Evolutionary conservation across 768 basidiomycete species (phyloP).

Genomic region (Phaffia australis): DNA sequence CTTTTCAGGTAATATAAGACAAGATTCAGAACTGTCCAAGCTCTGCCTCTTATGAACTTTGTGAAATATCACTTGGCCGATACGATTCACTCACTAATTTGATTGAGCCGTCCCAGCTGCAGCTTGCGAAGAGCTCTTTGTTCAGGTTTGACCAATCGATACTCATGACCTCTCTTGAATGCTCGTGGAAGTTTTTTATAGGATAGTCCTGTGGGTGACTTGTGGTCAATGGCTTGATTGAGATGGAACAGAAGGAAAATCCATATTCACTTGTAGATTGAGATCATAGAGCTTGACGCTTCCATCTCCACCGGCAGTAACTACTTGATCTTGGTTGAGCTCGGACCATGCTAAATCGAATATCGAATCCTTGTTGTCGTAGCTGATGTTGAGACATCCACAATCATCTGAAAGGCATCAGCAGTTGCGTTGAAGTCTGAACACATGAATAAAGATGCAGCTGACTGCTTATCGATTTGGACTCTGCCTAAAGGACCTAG

Average conservation of each 20-base stretch:
- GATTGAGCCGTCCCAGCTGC: constrained; percentile 70
- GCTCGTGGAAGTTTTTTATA: constrained; percentile 86
- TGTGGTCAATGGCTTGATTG: background rate
- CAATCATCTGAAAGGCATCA: background rate
- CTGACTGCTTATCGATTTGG: constrained; percentile 32
- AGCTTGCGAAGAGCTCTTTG: constrained; percentile 61
- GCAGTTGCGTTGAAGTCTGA: background rate
- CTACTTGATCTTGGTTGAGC: constrained; percentile 83
- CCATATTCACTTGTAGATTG: constrained; percentile 56
- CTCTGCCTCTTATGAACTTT: no score
- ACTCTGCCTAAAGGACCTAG: constrained; percentile 26
- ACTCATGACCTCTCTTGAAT: constrained; percentile 80
- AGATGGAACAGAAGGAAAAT: background rate
- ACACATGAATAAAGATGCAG: constrained; percentile 44
- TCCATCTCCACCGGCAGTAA: constrained; percentile 80
- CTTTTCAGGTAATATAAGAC: no score
- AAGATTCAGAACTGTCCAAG: no score
- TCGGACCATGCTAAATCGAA: constrained; percentile 95
- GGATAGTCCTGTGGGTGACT: constrained; percentile 58
- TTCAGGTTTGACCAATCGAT: constrained; percentile 92
- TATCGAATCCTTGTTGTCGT: constrained; percentile 77
- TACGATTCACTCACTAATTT: constrained; percentile 56
- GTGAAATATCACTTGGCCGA: no score
- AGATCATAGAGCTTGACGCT: constrained; percentile 84
- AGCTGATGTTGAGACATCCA: constrained; percentile 44